Base-by-base conservation (phyloP, 495 filamentous ascomycete species). In the Astrocystis sublimbata region DNA sequence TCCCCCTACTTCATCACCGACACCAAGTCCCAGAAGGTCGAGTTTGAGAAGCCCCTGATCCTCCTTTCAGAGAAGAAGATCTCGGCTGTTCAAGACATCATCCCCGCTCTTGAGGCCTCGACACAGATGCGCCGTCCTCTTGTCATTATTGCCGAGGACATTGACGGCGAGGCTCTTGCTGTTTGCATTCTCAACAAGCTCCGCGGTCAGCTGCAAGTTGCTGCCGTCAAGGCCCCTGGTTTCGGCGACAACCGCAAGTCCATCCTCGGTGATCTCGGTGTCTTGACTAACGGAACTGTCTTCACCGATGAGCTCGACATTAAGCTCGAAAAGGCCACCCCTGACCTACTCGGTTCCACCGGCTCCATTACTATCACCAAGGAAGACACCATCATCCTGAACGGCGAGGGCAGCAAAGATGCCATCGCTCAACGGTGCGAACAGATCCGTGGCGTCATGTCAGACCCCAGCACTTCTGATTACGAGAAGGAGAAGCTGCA, bases 401-500 rank as follows among this genome's bases (percentile, higher is more conserved):
- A 98, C 78, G 94, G 94, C 52, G 94, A 98, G 71, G 94, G 94
- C 60, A 89, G 81, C 86, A 98, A 98, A 84, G 94, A 98, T 73
- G 77, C 84, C 57, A 94, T 98, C 71, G 81, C 89, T 64, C 92
- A 97, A 82, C 90, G 94, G 71, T 98, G 93, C 79, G 94, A 98
- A 79, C 94, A 98, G 81, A 98, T 98, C 81, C 93, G 94, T 70
- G 92, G 92, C 65, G 92, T 96, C 78, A 97, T 97, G 87, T 83
- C 78, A 65, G 94, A 98, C 82, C 87, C 94, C 30, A 85, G 84
- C 62, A 98, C 94, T 62, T 96, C 92, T 62, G 96, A 98, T 70
- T 98, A 98, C 80, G 94, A 98, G 86, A 97, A 96, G 84, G 94
- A 98, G 88, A 98, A 98, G 86, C 90, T 98, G 59, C 94, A 98